A percentile compares a stretch with the other conserved stretches of the same genome.
Conservation (phyloP, 805 yeast species). For the Metschnikowia sp. region DNA sequence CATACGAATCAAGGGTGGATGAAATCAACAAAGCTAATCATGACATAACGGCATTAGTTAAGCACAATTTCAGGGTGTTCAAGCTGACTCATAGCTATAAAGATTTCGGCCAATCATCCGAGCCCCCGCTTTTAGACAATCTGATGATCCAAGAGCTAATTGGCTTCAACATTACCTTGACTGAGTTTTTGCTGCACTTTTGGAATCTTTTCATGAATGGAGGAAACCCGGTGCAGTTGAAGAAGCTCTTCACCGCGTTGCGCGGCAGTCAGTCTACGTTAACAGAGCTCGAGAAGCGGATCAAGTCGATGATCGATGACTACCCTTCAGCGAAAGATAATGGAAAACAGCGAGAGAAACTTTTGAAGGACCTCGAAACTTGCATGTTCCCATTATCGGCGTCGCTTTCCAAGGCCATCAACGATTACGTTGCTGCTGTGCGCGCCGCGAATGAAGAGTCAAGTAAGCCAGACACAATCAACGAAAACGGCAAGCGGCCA, state of each 20-base stretch:
- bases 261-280: slow-evolving; percentile 33
- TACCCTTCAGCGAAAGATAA: slow-evolving; percentile 21
- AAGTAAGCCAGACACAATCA: slow-evolving; percentile 19
- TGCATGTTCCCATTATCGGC: slow-evolving; percentile 31
- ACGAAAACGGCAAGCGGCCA: slow-evolving; percentile 36
- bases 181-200: slow-evolving; percentile 42
- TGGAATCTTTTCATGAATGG: slow-evolving; percentile 39
- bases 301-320: slow-evolving; percentile 13
- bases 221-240: slow-evolving; percentile 35
- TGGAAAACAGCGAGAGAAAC: slow-evolving; percentile 32
- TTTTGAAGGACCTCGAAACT: slow-evolving; percentile 29
- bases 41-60: slow-evolving; percentile 47
- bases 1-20: slow-evolving; percentile 26
- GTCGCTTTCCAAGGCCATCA: slow-evolving; percentile 33
- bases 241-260: slow-evolving; percentile 35
- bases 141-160: slow-evolving; percentile 31
- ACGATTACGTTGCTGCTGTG: slow-evolving; percentile 33
- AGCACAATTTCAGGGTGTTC: slow-evolving; percentile 52
- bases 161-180: slow-evolving; percentile 36
- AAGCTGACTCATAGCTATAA: slow-evolving; percentile 27
- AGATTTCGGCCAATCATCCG: slow-evolving; percentile 11
- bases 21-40: slow-evolving; percentile 42
- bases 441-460: slow-evolving; percentile 17
- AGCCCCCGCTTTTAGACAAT: slow-evolving; percentile 35
- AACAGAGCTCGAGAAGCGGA: slow-evolving; percentile 24